Percentiles rank a stretch among this genome's conserved stretches.
Conservation (phyloP, 495 filamentous ascomycete species). For the Penicillium daleae region DNA sequence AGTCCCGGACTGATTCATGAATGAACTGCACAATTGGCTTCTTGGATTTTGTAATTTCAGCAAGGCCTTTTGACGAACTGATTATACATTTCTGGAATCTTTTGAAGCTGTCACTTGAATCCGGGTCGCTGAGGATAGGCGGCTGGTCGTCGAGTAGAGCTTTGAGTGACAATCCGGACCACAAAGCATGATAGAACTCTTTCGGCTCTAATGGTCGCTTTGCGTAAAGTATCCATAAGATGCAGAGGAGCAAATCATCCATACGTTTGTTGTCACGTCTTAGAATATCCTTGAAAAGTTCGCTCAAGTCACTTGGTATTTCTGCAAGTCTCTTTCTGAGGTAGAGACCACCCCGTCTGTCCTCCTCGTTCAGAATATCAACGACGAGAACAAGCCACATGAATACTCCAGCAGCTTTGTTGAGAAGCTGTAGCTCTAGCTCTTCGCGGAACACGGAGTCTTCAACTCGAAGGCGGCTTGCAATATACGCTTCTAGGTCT, state of each 20-base stretch:
- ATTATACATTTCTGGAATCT: conserved; percentile 31
- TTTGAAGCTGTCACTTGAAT: conserved; percentile 9
- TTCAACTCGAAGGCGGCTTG: conserved; percentile 25
- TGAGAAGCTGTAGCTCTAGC: conserved; percentile 33
- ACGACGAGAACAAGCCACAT: conserved; percentile 54
- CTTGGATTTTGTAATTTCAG: conserved; percentile 36
- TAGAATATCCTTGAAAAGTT: conserved; percentile 47
- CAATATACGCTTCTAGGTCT: conserved; percentile 32
- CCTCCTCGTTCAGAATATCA: conserved; percentile 48
- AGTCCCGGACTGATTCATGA: conserved; percentile 51
- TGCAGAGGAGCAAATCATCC: conserved; percentile 34
- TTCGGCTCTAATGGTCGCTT: conserved; percentile 30
- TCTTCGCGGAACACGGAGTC: background rate
- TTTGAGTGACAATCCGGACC: conserved; percentile 21
- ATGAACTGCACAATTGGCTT: conserved; percentile 48
- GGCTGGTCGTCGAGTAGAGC: conserved; percentile 19
- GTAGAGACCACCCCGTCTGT: conserved; percentile 26
- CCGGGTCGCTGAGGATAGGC: conserved; percentile 4
- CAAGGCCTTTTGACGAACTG: conserved; percentile 48
- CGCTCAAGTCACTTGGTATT: conserved; percentile 38
- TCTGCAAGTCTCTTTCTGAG: conserved; percentile 34
- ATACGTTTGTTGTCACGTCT: conserved; percentile 30
- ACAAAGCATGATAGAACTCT: conserved; percentile 41
- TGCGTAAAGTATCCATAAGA: conserved; percentile 46
- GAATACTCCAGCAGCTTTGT: conserved; percentile 50